phyloP scores from a whole-genome alignment of 495 filamentous ascomycete genomes.

The Hyaloscypha bicolor region DNA sequence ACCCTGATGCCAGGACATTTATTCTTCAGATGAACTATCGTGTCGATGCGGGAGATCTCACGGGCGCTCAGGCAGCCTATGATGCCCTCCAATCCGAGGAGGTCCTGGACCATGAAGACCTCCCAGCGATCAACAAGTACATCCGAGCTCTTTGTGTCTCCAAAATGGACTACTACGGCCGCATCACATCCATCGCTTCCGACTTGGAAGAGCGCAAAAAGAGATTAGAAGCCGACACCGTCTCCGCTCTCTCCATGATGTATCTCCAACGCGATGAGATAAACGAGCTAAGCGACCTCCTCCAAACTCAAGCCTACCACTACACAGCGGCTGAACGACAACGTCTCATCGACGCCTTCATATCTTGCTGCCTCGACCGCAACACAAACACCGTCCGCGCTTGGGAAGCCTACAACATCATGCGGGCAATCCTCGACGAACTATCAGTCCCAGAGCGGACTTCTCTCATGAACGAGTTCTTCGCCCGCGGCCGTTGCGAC shows the following conservation, averaged over 20 bases:
- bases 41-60: slow-evolving; percentile 67
- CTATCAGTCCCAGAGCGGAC: slow-evolving; percentile 60
- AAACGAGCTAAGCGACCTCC: slow-evolving; percentile 74
- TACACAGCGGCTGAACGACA: slow-evolving; percentile 66
- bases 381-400: slow-evolving; percentile 59
- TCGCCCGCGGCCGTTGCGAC: slow-evolving; percentile 71
- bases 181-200: slow-evolving; percentile 70
- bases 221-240: slow-evolving; percentile 68
- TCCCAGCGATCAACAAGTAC: slow-evolving; percentile 71
- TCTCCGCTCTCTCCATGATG: slow-evolving; percentile 67
- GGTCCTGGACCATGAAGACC: slow-evolving; percentile 53
- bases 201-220: slow-evolving; percentile 74
- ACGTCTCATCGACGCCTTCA: slow-evolving; percentile 62
- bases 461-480: slow-evolving; percentile 81
- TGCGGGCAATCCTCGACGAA: slow-evolving; percentile 80
- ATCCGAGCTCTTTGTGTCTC: slow-evolving; percentile 69
- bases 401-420: slow-evolving; percentile 83
- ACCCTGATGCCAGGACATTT: slow-evolving; percentile 65
- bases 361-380: slow-evolving; percentile 64
- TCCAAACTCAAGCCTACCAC: slow-evolving; percentile 65
- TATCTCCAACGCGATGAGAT: slow-evolving; percentile 74
- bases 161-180: slow-evolving; percentile 58
- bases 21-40: slow-evolving; percentile 76
- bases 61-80: slow-evolving; percentile 65
- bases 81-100: slow-evolving; percentile 59